A percentile compares a stretch with the other conserved stretches of the same genome.
Conservation (phyloP, 1,139 yeast species). For the Hanseniaspora sp. region DNA sequence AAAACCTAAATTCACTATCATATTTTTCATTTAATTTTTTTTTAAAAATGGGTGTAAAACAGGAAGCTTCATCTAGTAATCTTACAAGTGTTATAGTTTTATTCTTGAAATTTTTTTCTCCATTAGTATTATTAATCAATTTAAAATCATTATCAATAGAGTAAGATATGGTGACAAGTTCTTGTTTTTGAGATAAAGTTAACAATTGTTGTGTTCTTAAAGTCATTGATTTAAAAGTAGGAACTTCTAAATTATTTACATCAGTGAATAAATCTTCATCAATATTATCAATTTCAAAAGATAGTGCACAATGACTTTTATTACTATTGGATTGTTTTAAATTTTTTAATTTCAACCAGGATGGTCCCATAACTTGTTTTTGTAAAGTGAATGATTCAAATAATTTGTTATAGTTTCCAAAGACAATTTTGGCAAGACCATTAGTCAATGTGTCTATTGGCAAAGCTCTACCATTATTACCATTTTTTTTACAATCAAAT, state of each 20-base stretch:
- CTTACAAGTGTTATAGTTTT: constrained; percentile 50
- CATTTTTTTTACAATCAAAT: constrained; percentile 46
- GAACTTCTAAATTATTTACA: constrained; percentile 38
- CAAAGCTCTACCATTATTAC: constrained; percentile 43
- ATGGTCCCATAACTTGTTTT: constrained; percentile 89
- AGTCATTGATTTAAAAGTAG: constrained; percentile 62
- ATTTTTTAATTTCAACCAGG: constrained; percentile 71
- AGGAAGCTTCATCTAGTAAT: constrained; percentile 38
- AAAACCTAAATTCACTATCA: constrained; percentile 37
- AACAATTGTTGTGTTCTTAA: constrained; percentile 70
- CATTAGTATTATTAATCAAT: constrained; percentile 18
- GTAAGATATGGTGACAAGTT: constrained; percentile 70
- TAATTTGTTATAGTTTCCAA: constrained; percentile 63
- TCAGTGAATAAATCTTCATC: constrained; percentile 40
- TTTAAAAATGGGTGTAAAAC: constrained; percentile 37
- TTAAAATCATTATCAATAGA: constrained; percentile 62
- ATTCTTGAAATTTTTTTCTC: neutral
- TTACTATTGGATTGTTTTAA: constrained; percentile 48
- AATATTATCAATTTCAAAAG: constrained; percentile 26
- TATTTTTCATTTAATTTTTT: constrained; percentile 26
- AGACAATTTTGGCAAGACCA: constrained; percentile 72
- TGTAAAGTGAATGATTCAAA: constrained; percentile 82
- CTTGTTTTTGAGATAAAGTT: constrained; percentile 66
- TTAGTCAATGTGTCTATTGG: constrained; percentile 31
- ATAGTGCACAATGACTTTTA: constrained; percentile 53